phyloP scores from a whole-genome alignment of 2,329 filamentous ascomycete genomes.

The Calonectria hongkongensis region DNA sequence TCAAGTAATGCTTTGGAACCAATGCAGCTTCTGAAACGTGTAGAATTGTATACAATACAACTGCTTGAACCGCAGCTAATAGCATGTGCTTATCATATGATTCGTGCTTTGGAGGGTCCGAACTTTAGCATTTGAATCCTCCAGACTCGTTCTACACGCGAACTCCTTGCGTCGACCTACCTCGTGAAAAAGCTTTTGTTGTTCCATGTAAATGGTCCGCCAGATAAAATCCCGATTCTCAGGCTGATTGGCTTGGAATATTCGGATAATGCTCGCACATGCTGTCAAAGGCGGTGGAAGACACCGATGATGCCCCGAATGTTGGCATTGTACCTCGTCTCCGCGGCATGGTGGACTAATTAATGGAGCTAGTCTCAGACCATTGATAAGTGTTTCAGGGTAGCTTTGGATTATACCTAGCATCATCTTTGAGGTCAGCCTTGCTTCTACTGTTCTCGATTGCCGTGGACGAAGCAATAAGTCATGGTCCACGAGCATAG shows the following conservation, averaged over 20 bases:
- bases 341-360: neutral
- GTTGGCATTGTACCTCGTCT: neutral
- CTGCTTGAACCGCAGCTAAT: neutral
- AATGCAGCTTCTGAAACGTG: neutral
- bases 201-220: neutral
- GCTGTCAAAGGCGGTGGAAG: neutral
- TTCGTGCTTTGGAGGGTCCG: neutral
- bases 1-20: neutral
- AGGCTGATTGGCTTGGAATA: neutral
- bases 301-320: neutral
- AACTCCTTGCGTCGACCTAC: neutral
- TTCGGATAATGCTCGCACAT: neutral
- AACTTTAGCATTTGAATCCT: neutral
- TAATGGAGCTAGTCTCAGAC: neutral
- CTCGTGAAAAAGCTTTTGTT: conserved; percentile 5
- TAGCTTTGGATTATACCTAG: neutral
- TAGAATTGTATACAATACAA: neutral
- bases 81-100: neutral
- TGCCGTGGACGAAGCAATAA: neutral
- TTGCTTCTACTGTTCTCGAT: neutral
- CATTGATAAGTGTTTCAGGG: neutral
- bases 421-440: neutral
- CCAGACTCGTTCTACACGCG: neutral
- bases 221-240: neutral
- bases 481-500: neutral